Conservation (phyloP, 139 green algal species). For the Eudorina sp. region DNA sequence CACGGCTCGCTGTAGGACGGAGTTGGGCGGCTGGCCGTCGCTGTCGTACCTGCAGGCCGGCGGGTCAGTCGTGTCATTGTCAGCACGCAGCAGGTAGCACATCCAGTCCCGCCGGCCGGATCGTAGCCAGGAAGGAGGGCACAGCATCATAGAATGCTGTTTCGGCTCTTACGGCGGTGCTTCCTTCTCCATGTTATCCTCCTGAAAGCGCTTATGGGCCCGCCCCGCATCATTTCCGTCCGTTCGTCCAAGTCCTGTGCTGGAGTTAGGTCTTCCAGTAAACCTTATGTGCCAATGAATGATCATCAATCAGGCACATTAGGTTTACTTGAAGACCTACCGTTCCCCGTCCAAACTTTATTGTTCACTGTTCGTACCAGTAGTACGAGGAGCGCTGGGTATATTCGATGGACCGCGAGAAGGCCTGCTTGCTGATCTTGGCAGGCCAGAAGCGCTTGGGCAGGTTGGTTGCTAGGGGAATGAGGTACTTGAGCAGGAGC, state of each 20-base stretch:
- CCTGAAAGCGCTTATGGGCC: too few species aligned
- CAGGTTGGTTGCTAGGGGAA: neutral
- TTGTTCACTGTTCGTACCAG: conserved; percentile 18
- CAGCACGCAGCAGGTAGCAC: neutral
- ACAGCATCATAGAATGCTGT: neutral
- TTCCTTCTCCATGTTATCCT: too few species aligned
- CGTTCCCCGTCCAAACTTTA: neutral
- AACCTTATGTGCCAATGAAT: too few species aligned
- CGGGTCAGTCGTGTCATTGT: neutral
- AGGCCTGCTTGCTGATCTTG: neutral
- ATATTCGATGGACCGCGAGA: conserved; percentile 6
- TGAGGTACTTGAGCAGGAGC: neutral
- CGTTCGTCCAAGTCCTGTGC: too few species aligned
- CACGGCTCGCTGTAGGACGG: conserved; percentile 49
- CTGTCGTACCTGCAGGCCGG: neutral
- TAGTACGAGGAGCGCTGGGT: neutral
- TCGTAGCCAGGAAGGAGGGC: neutral
- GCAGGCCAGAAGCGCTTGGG: neutral
- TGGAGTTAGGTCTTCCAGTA: too few species aligned
- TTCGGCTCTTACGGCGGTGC: too few species aligned
- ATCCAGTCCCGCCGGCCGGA: neutral
- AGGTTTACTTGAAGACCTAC: too few species aligned
- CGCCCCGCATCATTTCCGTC: too few species aligned
- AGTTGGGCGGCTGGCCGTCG: conserved; percentile 36
- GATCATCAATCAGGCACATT: too few species aligned